Evolutionary conservation across 192 early-diverging fungal genomes (phyloP), one percentile per base, ranked within the genome.

Genomic region (Irineochytrium annulatum): DNA sequence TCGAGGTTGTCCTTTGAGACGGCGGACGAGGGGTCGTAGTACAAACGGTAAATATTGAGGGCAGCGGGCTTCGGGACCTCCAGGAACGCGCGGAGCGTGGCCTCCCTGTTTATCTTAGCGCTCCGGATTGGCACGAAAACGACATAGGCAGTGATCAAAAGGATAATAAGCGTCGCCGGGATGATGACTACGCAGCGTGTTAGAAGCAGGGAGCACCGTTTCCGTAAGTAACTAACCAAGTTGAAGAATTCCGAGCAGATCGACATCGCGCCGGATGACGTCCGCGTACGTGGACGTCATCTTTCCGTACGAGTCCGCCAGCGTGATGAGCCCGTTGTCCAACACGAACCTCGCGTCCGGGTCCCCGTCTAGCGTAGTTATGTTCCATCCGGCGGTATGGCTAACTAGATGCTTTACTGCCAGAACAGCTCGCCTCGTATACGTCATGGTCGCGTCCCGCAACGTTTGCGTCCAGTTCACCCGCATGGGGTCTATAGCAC

Each of bases 71-170:
- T 37, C 3, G 63, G 63, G 8, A 65, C 59, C 35, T 65, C 55
- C 19, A 65, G 31, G 39, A 65, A 65, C 27, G 63, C 63, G 19
- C 48, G 45, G 43, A 65, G 34, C 5, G 63, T 59, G 16, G 63
- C 59, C 37, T 65, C 63, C 6, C 63, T 11, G 29, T 65, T 56
- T 3, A 56, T 46, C 45, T 59, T 58, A 3, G 63, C 63, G 22
- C 39, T 57, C 1, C 19, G 24, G 20, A 65, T 65, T n/a, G 63
- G 63, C 29, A 48, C 37, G 43, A 65, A 65, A 6, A 49, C 46
- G 17, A 14, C 46, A 24, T 22, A 17, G 26, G 11, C 46, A 22
- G 26, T 8, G 26, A 49, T 17, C n/a, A 65, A 24, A 13, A 34
- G 51, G 22, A 48, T 31, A 11, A 17, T 13, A 26, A 46, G 46